Conservation (phyloP, 495 filamentous ascomycete species). For the Penicillium maclennaniae region DNA sequence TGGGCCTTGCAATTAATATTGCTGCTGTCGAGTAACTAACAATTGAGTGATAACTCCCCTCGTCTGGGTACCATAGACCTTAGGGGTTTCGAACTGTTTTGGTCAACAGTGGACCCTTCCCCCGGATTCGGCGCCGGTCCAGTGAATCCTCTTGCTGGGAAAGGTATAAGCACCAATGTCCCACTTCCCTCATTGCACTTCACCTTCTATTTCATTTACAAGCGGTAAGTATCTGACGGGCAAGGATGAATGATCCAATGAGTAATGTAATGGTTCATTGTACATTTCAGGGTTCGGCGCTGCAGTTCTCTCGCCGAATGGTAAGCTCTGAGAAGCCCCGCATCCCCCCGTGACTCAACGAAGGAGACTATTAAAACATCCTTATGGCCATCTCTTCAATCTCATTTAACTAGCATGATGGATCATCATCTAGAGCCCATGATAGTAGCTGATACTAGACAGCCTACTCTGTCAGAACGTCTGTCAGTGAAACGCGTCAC, state of each 20-base stretch:
- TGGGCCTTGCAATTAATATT: too few relatives aligned
- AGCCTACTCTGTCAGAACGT: background rate
- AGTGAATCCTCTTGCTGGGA: background rate
- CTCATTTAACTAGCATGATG: background rate
- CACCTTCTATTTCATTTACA: background rate
- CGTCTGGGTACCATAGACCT: too few relatives aligned
- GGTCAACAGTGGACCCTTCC: too few relatives aligned
- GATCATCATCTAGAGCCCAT: slow-evolving; percentile 10
- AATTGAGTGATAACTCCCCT: too few relatives aligned
- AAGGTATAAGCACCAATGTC: background rate
- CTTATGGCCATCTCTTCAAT: background rate
- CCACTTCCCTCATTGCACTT: background rate
- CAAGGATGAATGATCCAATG: background rate
- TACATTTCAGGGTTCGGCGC: background rate
- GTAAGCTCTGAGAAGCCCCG: background rate
- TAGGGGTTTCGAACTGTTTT: too few relatives aligned
- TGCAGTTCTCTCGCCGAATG: background rate
- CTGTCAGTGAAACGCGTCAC: slow-evolving; percentile 4
- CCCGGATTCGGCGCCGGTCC: too few relatives aligned
- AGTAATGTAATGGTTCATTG: background rate
- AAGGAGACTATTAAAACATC: background rate
- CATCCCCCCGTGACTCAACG: slow-evolving; percentile 1
- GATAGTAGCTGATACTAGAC: background rate
- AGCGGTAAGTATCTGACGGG: too few relatives aligned
- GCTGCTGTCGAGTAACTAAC: too few relatives aligned